Evolutionary conservation across 2,329 filamentous ascomycete species (phyloP).

Genomic region (Cordyceps militaris): DNA sequence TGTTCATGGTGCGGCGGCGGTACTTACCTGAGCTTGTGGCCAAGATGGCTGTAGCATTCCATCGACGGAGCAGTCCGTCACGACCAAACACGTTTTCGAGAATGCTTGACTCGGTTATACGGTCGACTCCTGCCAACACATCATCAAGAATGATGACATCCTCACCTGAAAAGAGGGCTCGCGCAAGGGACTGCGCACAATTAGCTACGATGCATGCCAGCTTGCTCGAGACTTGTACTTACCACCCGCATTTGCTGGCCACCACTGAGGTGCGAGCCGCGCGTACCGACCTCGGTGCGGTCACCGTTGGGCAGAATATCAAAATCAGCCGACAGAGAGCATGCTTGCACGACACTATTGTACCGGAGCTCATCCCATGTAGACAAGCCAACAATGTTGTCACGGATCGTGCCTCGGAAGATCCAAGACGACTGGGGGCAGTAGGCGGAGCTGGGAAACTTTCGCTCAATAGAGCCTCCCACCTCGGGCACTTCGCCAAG

Average conservation of each 20-base stretch:
- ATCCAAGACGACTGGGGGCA: slow-evolving; percentile 22
- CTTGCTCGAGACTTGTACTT: background rate
- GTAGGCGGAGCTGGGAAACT: slow-evolving; percentile 17
- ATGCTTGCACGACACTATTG: slow-evolving; percentile 17
- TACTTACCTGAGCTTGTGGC: slow-evolving; percentile 22
- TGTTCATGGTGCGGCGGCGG: too few relatives aligned
- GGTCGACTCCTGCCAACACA: slow-evolving; percentile 29
- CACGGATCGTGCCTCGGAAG: slow-evolving; percentile 18
- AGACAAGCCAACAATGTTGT: slow-evolving; percentile 20
- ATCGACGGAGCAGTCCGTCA: slow-evolving; percentile 23
- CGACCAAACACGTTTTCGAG: slow-evolving; percentile 28
- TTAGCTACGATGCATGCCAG: slow-evolving; percentile 1
- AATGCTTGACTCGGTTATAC: slow-evolving; percentile 31
- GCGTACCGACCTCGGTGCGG: slow-evolving; percentile 17
- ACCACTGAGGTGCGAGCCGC: slow-evolving; percentile 21
- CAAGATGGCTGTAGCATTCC: slow-evolving; percentile 21
- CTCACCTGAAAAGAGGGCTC: slow-evolving; percentile 21
- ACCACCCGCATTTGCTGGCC: slow-evolving; percentile 23
- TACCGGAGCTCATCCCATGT: slow-evolving; percentile 18
- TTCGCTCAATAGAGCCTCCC: slow-evolving; percentile 11
- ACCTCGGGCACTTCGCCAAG: slow-evolving; percentile 19
- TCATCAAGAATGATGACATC: slow-evolving; percentile 26
- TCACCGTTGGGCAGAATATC: slow-evolving; percentile 19
- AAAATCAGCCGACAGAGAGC: slow-evolving; percentile 17
- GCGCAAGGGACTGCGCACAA: slow-evolving; percentile 16